phyloP scores from a whole-genome alignment of 2,329 filamentous ascomycete species.

The Cytospora piceicola region DNA sequence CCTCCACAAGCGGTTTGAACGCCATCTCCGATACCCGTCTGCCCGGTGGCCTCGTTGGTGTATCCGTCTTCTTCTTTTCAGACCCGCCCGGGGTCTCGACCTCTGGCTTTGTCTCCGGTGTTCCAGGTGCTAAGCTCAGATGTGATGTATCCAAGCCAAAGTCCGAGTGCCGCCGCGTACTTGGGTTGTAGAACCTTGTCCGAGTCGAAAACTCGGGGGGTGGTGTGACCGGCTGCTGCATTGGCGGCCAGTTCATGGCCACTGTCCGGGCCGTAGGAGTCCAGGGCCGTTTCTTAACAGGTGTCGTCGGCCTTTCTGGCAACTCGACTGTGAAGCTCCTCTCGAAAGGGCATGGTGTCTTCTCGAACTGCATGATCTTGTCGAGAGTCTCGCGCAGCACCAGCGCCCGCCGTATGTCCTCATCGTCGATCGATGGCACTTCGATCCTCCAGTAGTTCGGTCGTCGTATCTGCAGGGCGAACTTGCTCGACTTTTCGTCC shows the following conservation, averaged over 20 bases:
- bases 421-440: constrained; percentile 66
- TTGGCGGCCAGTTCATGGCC: constrained; percentile 35
- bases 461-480: constrained; percentile 82
- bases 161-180: constrained; percentile 26
- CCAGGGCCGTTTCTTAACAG: constrained; percentile 71
- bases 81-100: not conserved
- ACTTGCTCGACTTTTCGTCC: constrained; percentile 76
- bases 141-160: constrained; percentile 23
- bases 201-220: constrained; percentile 29
- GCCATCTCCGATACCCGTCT: constrained; percentile 14
- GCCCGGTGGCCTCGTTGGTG: constrained; percentile 4
- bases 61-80: not conserved
- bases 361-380: constrained; percentile 81
- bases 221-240: constrained; percentile 34
- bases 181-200: constrained; percentile 29
- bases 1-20: constrained; percentile 24
- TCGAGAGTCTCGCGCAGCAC: constrained; percentile 71
- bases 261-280: constrained; percentile 51
- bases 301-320: constrained; percentile 68
- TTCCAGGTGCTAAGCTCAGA: constrained; percentile 4
- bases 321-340: constrained; percentile 75
- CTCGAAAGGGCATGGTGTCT: constrained; percentile 84
- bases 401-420: constrained; percentile 66
- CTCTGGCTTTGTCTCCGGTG: constrained; percentile 15
- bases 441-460: constrained; percentile 92